Evolutionary conservation across 129 eudicot genomes (phyloP).

Genomic region (Oenanthe sinensis): DNA sequence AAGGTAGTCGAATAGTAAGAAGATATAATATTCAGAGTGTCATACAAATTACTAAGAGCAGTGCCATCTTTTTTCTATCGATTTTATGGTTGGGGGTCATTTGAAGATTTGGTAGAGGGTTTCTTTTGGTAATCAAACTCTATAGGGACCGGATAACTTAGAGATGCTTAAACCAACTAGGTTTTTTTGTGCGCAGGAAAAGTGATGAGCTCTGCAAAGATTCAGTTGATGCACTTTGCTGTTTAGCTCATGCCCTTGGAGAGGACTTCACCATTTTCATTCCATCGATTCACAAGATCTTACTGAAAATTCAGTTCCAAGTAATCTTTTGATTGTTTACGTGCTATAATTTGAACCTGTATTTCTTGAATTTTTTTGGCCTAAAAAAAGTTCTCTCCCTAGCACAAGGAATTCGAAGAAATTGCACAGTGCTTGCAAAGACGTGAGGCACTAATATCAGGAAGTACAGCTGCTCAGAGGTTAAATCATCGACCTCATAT

Average conservation of each 20-base stretch:
- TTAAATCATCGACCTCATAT: conserved; percentile 61
- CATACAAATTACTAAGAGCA: neutral
- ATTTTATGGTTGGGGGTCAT: neutral
- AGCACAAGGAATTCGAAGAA: conserved; percentile 97
- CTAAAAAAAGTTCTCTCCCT: conserved; percentile 12
- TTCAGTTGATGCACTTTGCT: conserved; percentile 95
- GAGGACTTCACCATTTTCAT: conserved; percentile 93
- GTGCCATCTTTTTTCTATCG: neutral
- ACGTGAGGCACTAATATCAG: conserved; percentile 60
- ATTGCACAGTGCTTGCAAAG: conserved; percentile 67
- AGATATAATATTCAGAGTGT: neutral
- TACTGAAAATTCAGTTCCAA: conserved; percentile 69
- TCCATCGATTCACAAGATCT: conserved; percentile 80
- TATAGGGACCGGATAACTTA: neutral
- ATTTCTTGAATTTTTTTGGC: conserved; percentile 5
- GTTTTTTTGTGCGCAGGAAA: conserved; percentile 41
- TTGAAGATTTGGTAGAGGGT: neutral
- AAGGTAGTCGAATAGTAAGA: neutral
- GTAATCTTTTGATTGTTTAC: conserved; percentile 25
- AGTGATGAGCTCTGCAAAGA: conserved; percentile 87
- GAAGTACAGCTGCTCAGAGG: conserved; percentile 59
- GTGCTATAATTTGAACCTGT: neutral
- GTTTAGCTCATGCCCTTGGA: conserved; percentile 93
- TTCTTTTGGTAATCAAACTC: neutral
- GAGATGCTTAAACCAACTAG: conserved; percentile 3